Base-by-base conservation (phyloP, 305 asterid genomes). In the Lippia alba region DNA sequence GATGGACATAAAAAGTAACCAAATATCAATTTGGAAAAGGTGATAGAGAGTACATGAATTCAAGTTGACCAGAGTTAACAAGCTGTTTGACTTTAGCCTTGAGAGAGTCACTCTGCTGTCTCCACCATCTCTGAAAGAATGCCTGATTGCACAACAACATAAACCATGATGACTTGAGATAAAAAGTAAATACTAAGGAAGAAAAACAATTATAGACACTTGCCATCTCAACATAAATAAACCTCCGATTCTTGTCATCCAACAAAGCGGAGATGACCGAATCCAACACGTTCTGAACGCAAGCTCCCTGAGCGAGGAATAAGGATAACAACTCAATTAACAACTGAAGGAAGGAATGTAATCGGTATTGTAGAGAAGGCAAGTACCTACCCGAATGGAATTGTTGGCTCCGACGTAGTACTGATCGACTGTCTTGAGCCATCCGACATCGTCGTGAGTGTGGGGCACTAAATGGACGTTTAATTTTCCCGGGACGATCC, bases 391-490 rank as follows among this genome's bases (percentile, higher is more conserved):
- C 89, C 93, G 97, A 79, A 94, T 91, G 16, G 97, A 79, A 73
- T 94, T 94, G 77, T 94, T 94, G 74, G 96, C 87, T 46, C 99
- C 99, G 73, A 80, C 96, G 79, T 89, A 94, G 83, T 94, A 94
- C 89, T 94, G 99, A 85, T 94, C 99, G 71, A 94, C 87, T 70
- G 99, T 91, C 79, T 94, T 94, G 73, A 94, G 78, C 99, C 99
- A 94, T 19, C 99, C 97, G 74, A 94, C 99, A 80, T 94, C 99
- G 79, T 94, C 99, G 78, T 94, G 99, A 49, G 95, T 79, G 72
- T 94, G 99, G 69, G 99, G 93, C 46, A 91, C 99, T 86, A 94
- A 81, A 81, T 94, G 99, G 67, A 94, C 97, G 77, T 94, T 94
- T 59, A 91, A 76, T 74, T 91, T 93, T 60, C 70, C 82, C 8